Base-by-base conservation (phyloP, 23 red algal species). In the Gracilaria domingensis region DNA sequence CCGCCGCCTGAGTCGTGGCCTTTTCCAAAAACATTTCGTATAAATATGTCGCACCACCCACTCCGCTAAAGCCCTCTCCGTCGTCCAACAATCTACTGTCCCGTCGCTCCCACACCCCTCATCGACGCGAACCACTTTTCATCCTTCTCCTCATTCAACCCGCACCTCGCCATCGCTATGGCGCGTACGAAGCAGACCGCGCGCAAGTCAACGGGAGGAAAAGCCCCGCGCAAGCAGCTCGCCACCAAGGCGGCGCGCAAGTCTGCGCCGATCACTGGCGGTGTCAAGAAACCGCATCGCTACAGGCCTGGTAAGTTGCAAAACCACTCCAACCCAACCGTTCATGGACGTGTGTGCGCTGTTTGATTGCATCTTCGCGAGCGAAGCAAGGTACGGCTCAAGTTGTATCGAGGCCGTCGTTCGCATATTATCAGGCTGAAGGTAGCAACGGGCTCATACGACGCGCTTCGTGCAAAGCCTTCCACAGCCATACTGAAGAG, bases 281-380 rank as follows among this genome's bases (percentile, higher is more conserved):
- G 97, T 53, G 97, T 99, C 33, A 99, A 99, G 94, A 99, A 99
- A 84, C 97, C 97, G 29, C 97, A 99, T 93, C 97, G 97, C 69
- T 99, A 99, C 81, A 93, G 97, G 89, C 97, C 97, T 36, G 97
- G 95, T 83, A 82, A 60, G 79, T 82, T 82, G 35, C 38, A 39
- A 62, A 56, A 26, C 51, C 49, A 30, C 24, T 70, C 24, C 36
- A 69, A 5, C 40, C 21, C 64, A 36, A 69, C 64, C 3, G 28
- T 37, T 69, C 64, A 80, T 80, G 75, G 30, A 37, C 14, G 54
- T 47, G 32, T 16, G 32, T 33, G 36, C 37, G 54, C 32, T 5
- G 30, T 32, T n/a, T 30, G 0, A 79, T 51, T 12, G 12, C 2
- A 11, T 24, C 18, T 6, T 79, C 14, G 29, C 75, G 18, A 37